Evolutionary conservation across 306 rosid genomes (phyloP), one percentile per base, ranked within the genome.

Genomic region (Cicer bijugum): DNA sequence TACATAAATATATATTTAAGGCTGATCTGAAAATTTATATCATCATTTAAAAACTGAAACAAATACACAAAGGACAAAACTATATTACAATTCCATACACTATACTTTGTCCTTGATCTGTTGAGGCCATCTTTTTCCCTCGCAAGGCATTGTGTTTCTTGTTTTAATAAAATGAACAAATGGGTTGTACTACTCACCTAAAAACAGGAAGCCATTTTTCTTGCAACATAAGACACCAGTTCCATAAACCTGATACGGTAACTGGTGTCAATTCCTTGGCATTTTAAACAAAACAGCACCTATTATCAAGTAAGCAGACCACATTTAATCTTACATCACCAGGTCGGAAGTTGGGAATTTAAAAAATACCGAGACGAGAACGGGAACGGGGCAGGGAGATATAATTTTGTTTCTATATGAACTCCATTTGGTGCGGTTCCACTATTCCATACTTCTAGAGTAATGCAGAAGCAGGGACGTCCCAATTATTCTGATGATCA

Each of bases 81-180:
- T 78, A 64, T 78, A 59, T 81, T 70, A 65, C 79, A 58, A 79
- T 78, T 75, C 84, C 57, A 74, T 80, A 44, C 67, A 80, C 80
- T 84, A 71, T 75, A 44, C 39, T 72, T 80, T 82, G 77, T 74
- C 83, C 76, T 74, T 67, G 69, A 80, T 80, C 78, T 73, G 55
- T 57, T 35, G 81, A 67, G 80, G 78, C 45, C 66, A 57, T 50
- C 71, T 72, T 65, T 67, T 77, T 56, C 62, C 82, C 80, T 83
- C 82, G 1, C 71, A 60, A 74, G 66, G 28, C 67, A 59, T 15
- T 43, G 35, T 44, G 51, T 72, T 75, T 63, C 73, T 71, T 64
- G 69, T 89, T 82, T 72, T 1, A 59, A 80, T 75, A 66, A 82
- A 84, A 92, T 84, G 83, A 90, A 92, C 80, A 86, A 92, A 87